These are phyloP conservation scores for Euphorbia pulcherrima DNA, from an alignment of 345 rosid species.

Conservation along the genomic window DNA sequence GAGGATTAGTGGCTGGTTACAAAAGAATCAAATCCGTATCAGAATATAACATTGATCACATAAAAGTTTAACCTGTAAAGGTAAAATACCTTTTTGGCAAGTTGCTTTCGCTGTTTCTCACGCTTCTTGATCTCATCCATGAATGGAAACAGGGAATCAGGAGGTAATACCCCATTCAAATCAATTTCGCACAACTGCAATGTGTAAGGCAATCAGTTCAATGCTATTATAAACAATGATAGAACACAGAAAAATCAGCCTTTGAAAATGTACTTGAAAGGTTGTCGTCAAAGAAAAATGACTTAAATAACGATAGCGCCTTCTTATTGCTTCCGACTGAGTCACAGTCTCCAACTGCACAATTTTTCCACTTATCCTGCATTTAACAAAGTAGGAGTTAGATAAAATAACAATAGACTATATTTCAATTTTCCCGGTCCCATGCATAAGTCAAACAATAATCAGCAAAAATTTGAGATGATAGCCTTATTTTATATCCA, in stretches of 20 bases:
- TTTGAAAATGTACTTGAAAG: constrained; percentile 54
- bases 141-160: constrained; percentile 67
- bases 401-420: background rate
- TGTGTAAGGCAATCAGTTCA: background rate
- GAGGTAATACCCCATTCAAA: constrained; percentile 58
- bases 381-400: constrained; percentile 10
- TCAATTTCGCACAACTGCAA: constrained; percentile 91
- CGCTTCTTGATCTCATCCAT: constrained; percentile 88
- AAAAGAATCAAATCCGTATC: constrained; percentile 1
- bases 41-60: background rate
- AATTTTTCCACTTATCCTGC: constrained; percentile 77
- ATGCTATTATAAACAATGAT: constrained; percentile 5
- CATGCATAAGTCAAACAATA: background rate
- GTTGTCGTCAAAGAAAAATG: constrained; percentile 88
- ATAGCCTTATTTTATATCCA: background rate
- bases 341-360: constrained; percentile 79
- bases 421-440: background rate
- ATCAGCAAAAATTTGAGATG: background rate
- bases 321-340: constrained; percentile 77
- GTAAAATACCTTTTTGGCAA: constrained; percentile 58
- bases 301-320: constrained; percentile 82
- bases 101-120: constrained; percentile 69
- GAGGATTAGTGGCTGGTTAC: background rate
- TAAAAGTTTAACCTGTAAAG: constrained; percentile 1
- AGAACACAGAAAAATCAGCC: background rate